Base-by-base conservation (phyloP, 768 basidiomycete genomes). In the Suillus plorans region DNA sequence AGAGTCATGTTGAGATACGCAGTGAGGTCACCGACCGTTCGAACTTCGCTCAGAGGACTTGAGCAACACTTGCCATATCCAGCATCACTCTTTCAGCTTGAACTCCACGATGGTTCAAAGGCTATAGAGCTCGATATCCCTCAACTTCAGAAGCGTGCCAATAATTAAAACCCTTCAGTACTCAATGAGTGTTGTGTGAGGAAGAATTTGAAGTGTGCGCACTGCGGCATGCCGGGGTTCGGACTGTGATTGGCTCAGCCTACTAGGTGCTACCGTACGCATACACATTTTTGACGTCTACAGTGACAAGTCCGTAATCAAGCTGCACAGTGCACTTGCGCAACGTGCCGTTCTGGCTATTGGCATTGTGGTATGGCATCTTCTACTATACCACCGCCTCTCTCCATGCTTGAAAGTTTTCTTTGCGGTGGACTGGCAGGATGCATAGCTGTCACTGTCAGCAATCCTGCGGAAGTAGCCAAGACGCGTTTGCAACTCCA, bases 401-500 rank as follows among this genome's bases (percentile, higher is more conserved):
- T 94, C 41, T 87, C 89, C 49, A 91, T 90, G 0, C 68, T 81
- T 59, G 95, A 96, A 76, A 87, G 90, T 49, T 99, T 99, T 73
- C 50, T 92, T 14, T 92, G 92, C 68, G 97, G 97, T 61, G 97
- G 92, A 31, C 74, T 95, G 61, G 97, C 97, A 60, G 97, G 95
- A 65, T 94, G 87, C 75, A 89, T 91, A 50, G 96, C 96, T 36
- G 95, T 96, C 57, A 91, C 91, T 10, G 79, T 92, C 61, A 91
- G 90, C 5, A 92, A 92, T 69, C 88, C 89, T 16, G 89, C 88
- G 9, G 90, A 90, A 70, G 72, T 77, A 25, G 91, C 92, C 53
- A 99, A 99, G 79, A 99, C 97, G 47, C 90, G 97, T 63, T 79
- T 99, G 60, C 97, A 99, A 76, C 85, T 99, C 31, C 95, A 99